Evolutionary conservation across 768 basidiomycete genomes (phyloP), one percentile per base, ranked within the genome.

Genomic region (Suillus brevipes): DNA sequence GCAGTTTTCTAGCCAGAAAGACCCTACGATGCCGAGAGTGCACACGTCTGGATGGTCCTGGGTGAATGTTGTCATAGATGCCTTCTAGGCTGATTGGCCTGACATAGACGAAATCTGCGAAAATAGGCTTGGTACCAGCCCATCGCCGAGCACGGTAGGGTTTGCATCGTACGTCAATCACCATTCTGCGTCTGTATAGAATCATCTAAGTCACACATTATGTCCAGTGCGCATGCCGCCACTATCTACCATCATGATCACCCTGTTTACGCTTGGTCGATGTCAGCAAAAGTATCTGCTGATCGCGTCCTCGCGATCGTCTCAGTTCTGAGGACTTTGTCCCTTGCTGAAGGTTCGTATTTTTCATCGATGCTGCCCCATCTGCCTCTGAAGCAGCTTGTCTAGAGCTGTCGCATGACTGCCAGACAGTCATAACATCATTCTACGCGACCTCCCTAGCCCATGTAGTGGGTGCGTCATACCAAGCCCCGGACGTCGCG

Each of bases 361-460:
- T 43, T 37, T 37, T 56, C 23, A 9, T 7, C 28, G 7, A 45
- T 10, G 3, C 23, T 61, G 31, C 8, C 8, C 25, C 8, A 18
- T 56, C 10, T 13, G 40, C 60, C 43, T 55, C 42, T 68, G 66
- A 53, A 45, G 10, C 16, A 12, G 10, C 60, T 37, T 45, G 64
- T 31, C 0, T 67, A 94, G 94, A 92, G 45, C 80, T 87, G 6
- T 83, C 88, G 60, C 87, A 89, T 60, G 82, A 82, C 36, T 89
- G 89, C 18, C 89, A 85, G 66, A 88, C 89, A 1, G 86, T 93
- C 25, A 89, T 91, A 66, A 83, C 89, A 0, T n/a, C n/a, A n/a
- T 97, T 92, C 74, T 97, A 95, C 74, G 83, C 89, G 0, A 84
- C 89, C 0, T 89, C 91, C 2, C 79, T 98, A 36, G 82, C 85